These are phyloP conservation scores for Heritiera littoralis DNA, from an alignment of 345 rosid species.

Conservation along the genomic window DNA sequence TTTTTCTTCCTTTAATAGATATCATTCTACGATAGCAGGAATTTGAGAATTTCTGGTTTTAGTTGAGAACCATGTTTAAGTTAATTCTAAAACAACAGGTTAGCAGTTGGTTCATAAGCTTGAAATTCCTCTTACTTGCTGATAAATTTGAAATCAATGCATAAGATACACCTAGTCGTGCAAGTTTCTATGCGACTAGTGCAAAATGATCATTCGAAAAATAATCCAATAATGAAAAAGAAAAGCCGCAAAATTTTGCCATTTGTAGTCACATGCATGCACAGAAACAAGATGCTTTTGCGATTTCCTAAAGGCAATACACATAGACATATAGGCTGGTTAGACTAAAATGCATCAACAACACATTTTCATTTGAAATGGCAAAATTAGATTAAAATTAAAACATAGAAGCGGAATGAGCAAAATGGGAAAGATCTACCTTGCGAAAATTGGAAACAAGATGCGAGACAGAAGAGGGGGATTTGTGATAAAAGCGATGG, in stretches of 20 bases:
- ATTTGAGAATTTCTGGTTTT: not conserved
- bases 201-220: not conserved
- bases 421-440: slow-evolving; percentile 28
- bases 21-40: not conserved
- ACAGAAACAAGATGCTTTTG: slow-evolving; percentile 3
- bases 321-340: not conserved
- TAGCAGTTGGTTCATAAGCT: slow-evolving; percentile 8
- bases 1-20: not conserved
- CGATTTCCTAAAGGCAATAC: not conserved
- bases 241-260: not conserved
- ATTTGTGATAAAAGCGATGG: slow-evolving; percentile 84
- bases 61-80: not conserved
- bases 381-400: not conserved
- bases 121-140: not conserved
- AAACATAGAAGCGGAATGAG: not conserved
- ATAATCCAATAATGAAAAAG: not conserved
- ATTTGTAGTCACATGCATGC: not conserved
- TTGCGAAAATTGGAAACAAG: slow-evolving; percentile 86
- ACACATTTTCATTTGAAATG: not conserved
- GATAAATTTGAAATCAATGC: not conserved
- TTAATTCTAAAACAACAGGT: not conserved
- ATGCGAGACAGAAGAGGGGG: slow-evolving; percentile 89
- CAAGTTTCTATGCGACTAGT: slow-evolving; percentile 9
- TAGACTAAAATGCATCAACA: slow-evolving; percentile 9
- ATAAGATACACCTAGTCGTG: not conserved